Evolutionary conservation across 768 basidiomycete species (phyloP), one percentile per base, ranked within the genome.

Genomic region (Omphalotus guepiniiformis): DNA sequence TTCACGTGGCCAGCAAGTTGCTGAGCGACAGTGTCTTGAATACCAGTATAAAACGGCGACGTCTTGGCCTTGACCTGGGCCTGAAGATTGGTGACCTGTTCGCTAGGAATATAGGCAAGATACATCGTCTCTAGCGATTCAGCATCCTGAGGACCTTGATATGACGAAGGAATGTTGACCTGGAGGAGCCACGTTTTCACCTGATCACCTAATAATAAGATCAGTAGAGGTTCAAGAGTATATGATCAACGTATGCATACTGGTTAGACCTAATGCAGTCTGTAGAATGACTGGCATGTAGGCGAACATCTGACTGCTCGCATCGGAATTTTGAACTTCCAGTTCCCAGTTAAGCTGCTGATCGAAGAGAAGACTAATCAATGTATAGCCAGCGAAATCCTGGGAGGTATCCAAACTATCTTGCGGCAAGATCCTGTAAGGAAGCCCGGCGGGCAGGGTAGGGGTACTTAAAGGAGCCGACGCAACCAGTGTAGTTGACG

Each of bases 221-320:
- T n/a, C 21, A 44, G 37, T 27, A 51, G 19, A 7, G 47, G 52
- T 28, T 42, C n/a, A 38, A 18, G 51, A 25, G n/a, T 42, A 38
- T 27, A 32, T n/a, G 25, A n/a, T 28, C 60, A 29, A 45, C 30
- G 22, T 19, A 18, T 22, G 58, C 63, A 26, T 41, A 71, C 73
- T 37, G 45, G 55, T 39, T 44, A 70, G 58, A 0, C 51, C 59
- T 1, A 74, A 55, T 8, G 69, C 67, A 7, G 55, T 61, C 1
- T 55, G 48, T 23, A 75, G 60, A 37, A 73, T 60, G 0, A 58
- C 22, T 1, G 91, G 89, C 46, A 85, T 67, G 57, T 74, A 85
- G 11, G 76, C 79, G 58, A 97, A 88, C 35, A 98, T 73, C 67
- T 97, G 90, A 39, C 75, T 83, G 2, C 79, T 72, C 1, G 87